Base-by-base conservation (phyloP, 2,329 filamentous ascomycete genomes). In the Cadophora malorum region DNA sequence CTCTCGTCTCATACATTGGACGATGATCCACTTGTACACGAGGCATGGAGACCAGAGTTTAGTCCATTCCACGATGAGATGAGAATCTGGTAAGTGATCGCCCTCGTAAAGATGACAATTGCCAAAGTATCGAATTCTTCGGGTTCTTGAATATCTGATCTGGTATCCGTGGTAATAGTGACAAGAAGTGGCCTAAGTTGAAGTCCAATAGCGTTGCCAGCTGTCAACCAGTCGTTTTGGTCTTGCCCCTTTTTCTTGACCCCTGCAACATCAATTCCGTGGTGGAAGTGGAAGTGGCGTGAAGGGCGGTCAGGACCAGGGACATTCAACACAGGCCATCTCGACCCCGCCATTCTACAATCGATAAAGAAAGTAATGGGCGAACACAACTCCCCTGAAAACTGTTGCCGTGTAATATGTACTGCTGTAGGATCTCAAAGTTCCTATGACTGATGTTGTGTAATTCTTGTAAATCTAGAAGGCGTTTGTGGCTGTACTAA, bases 301-400 rank as follows among this genome's bases (percentile, higher is more conserved):
- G 59, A 49, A 50, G 41, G 45, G 41, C 59, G 59, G 59, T 62
- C 59, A 62, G 45, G 58, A 14, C 21, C 59, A 62, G 45, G 58
- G 35, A 21, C 35, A 8, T 3, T 58, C 19, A 28, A 56, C 55
- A 53, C 50, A 53, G 23, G 12, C 23, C 50, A 33, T 3, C 52
- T 19, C 8, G 21, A 59, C 56, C 56, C 35, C 56, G 56, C 56
- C 56, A 59, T 58, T 58, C n/a, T 33, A 9, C 19, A 38, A 58
- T 58, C 31, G n/a, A 58, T 23, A 58, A 14, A 33, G 52, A 33
- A 33, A n/a, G 16, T 12, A 28, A 4, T n/a, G 7, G 16, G 33
- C 9, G 16, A 9, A 33, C 52, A 9, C 45, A 49, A 49, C 7
- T 49, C 6, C n/a, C 21, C 19, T 9, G 19, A 49, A 14, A 19